These are phyloP conservation scores for Parafenestella ontariensis DNA, from an alignment of 2,329 filamentous ascomycete species.

Conservation along the genomic window DNA sequence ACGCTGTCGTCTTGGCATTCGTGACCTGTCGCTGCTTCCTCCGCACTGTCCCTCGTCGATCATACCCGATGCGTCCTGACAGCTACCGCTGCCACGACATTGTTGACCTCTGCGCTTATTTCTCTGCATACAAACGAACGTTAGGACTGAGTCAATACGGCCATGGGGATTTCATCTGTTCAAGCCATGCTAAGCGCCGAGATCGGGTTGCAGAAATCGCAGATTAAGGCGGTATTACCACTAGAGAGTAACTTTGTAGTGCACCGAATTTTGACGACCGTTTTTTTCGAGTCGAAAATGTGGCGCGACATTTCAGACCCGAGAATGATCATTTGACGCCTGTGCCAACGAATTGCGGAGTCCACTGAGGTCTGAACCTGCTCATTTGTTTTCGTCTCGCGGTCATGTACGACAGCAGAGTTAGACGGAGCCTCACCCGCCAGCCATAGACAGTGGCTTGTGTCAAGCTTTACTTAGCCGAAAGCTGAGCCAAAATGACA, in stretches of 20 bases:
- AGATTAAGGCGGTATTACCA: conserved; percentile 24
- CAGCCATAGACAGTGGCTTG: not conserved
- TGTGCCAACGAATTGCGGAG: not conserved
- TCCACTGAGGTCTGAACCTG: not conserved
- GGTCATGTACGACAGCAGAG: conserved; percentile 2
- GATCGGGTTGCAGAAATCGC: conserved; percentile 8
- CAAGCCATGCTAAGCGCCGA: conserved; percentile 9
- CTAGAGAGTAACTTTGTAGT: not conserved
- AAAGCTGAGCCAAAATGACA: not conserved
- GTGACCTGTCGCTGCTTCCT: conserved; percentile 18
- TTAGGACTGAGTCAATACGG: not conserved
- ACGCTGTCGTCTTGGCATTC: conserved; percentile 14
- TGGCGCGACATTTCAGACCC: not conserved
- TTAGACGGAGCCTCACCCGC: not conserved
- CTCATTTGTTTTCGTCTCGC: conserved; percentile 1
- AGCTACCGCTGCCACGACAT: conserved; percentile 14
- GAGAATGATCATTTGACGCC: not conserved
- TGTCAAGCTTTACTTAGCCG: not conserved
- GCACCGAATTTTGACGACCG: not conserved
- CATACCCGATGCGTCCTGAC: conserved; percentile 16
- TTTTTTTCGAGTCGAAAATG: not conserved
- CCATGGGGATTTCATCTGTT: not conserved
- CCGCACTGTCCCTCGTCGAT: conserved; percentile 19
- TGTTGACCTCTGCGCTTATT: not conserved
- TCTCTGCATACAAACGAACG: not conserved